Conservation (phyloP, 352 stramenopile species). For the Phytophthora chlamydospora region DNA sequence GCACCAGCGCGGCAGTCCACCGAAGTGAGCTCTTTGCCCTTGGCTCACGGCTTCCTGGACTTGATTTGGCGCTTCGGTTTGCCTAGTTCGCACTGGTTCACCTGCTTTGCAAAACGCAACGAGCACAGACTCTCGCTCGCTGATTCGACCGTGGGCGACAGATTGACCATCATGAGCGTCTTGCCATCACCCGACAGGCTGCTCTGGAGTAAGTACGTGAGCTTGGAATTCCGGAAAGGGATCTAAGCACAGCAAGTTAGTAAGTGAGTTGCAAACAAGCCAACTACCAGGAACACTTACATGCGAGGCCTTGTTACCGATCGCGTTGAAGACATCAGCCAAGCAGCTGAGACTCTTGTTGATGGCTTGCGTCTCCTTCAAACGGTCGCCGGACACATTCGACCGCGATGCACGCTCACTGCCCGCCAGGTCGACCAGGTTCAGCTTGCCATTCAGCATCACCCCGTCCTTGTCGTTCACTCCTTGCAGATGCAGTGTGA, state of each 20-base stretch:
- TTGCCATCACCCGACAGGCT: constrained; percentile 98
- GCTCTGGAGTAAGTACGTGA: constrained; percentile 98
- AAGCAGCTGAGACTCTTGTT: constrained; percentile 99
- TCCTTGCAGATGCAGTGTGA: constrained; percentile 77
- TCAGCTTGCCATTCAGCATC: constrained; percentile 70
- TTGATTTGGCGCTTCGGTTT: constrained; percentile 94
- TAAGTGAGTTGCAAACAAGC: neutral
- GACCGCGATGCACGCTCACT: constrained; percentile 84
- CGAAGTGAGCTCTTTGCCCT: neutral
- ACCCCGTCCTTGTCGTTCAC: constrained; percentile 85
- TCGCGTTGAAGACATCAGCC: constrained; percentile 98
- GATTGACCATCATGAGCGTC: constrained; percentile 99
- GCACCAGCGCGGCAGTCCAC: neutral
- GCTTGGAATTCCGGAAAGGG: constrained; percentile 98
- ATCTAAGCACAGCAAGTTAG: constrained; percentile 51
- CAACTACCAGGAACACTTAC: constrained; percentile 45
- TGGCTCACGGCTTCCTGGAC: constrained; percentile 56
- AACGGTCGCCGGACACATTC: constrained; percentile 88
- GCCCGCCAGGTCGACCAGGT: constrained; percentile 83
- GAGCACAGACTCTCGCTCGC: constrained; percentile 97
- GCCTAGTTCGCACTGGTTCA: constrained; percentile 97
- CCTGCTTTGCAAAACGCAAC: constrained; percentile 95
- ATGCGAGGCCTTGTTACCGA: constrained; percentile 96
- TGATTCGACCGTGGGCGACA: constrained; percentile 95
- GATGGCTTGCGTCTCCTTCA: constrained; percentile 98